Percentiles rank a stretch among this genome's conserved stretches.
Evolutionary conservation across 164 flowering plant species (phyloP).

Genomic region (Protea cynaroides): DNA sequence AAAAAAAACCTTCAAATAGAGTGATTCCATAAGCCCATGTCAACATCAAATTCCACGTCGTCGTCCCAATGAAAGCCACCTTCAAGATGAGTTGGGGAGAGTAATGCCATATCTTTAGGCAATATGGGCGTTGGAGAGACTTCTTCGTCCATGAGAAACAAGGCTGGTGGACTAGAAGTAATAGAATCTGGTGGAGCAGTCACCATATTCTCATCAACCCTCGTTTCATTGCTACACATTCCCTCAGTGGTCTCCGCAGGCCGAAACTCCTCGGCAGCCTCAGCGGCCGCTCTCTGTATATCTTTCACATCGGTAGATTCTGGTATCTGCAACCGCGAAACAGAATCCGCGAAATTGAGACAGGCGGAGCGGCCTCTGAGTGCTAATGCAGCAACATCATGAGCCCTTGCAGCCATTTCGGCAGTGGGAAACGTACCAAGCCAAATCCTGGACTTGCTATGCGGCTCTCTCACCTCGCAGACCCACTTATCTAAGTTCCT

Average conservation of each 20-base stretch:
- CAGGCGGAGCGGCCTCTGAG: constrained; percentile 56
- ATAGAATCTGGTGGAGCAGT: no score
- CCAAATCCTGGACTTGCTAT: constrained; percentile 59
- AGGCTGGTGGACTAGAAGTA: no score
- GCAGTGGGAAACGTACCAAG: constrained; percentile 55
- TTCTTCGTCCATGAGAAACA: constrained; percentile 19
- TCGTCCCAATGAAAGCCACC: constrained; percentile 13
- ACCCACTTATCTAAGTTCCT: constrained; percentile 57
- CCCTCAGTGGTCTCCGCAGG: constrained; percentile 5
- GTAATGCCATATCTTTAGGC: constrained; percentile 23
- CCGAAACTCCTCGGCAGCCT: constrained; percentile 65
- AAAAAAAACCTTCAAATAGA: constrained; percentile 15
- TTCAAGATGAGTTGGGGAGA: constrained; percentile 18
- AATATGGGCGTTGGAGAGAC: constrained; percentile 25
- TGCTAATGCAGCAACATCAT: constrained; percentile 66
- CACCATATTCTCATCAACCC: not conserved
- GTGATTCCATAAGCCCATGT: constrained; percentile 27
- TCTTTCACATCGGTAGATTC: constrained; percentile 41
- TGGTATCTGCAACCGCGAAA: constrained; percentile 52
- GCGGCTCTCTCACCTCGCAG: constrained; percentile 67
- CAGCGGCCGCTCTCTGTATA: constrained; percentile 62
- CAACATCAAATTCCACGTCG: constrained; percentile 14
- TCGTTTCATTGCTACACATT: not conserved
- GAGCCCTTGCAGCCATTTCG: constrained; percentile 72
- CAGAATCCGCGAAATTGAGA: constrained; percentile 74